Percentiles rank a stretch among this genome's conserved stretches.
These are phyloP conservation scores for Phoenix dactylifera DNA, from an alignment of 176 grass and related monocot genomes.

Conservation along the genomic window DNA sequence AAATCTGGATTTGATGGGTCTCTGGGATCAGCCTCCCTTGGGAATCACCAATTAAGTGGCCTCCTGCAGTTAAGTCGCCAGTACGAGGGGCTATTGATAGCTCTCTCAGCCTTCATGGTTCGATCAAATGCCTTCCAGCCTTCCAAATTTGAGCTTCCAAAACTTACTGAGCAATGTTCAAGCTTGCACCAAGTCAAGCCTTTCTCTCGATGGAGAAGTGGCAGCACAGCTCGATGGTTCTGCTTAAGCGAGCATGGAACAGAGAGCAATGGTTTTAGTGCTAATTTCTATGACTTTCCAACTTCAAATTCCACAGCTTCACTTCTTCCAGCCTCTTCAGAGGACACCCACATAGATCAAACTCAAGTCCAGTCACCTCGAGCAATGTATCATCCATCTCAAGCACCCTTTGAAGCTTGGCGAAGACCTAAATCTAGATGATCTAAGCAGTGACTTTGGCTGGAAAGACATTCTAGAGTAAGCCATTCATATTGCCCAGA, in stretches of 20 bases:
- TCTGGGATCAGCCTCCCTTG: slow-evolving; percentile 23
- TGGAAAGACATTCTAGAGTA: slow-evolving; percentile 83
- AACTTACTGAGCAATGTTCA: background rate
- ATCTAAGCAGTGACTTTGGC: slow-evolving; percentile 31
- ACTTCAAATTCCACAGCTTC: slow-evolving; percentile 14
- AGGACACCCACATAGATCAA: slow-evolving; percentile 11
- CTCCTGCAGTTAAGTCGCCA: slow-evolving; percentile 23
- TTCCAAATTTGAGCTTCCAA: background rate
- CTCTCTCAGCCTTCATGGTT: slow-evolving; percentile 9
- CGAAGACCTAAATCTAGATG: slow-evolving; percentile 54
- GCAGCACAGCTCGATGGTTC: slow-evolving; percentile 4
- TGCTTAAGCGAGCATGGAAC: slow-evolving; percentile 17
- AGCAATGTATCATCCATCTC: slow-evolving; percentile 29
- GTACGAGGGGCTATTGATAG: slow-evolving; percentile 32
- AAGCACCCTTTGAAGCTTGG: slow-evolving; percentile 40
- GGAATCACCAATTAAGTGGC: background rate
- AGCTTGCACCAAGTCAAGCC: background rate
- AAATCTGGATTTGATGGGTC: slow-evolving; percentile 40
- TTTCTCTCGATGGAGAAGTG: slow-evolving; percentile 2
- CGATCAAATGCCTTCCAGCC: background rate
- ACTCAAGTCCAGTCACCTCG: background rate
- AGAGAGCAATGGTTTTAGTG: slow-evolving; percentile 19
- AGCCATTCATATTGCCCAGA: slow-evolving; percentile 16
- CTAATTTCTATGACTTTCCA: slow-evolving; percentile 7
- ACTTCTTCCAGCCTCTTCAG: slow-evolving; percentile 14